Evolutionary conservation across 768 basidiomycete species (phyloP), one percentile per base, ranked within the genome.

Genomic region (Tremella fuciformis): DNA sequence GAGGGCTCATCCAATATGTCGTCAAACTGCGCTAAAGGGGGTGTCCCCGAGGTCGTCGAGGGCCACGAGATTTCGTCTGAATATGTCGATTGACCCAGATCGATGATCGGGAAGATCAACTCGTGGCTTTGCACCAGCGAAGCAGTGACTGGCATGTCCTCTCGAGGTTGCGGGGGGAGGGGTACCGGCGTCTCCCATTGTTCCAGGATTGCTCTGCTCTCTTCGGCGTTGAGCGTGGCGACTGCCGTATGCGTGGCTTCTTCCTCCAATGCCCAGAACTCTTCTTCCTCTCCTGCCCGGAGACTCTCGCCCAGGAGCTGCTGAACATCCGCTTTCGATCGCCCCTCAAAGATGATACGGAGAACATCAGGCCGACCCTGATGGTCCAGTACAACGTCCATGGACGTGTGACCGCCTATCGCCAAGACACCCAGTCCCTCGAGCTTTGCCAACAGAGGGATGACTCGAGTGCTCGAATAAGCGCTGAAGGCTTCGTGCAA

Each of bases 361-460:
- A 72, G 50, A 18, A 65, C 63, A 54, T 69, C 65, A n/a, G 65
- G 70, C 42, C 51, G 42, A 25, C 65, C 63, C 24, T 63, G 50
- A 7, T 13, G 13, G 55, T 72, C 64, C 2, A 44, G 38, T 2
- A 62, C 46, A 9, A 69, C 48, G 46, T 61, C 59, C 8, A 55
- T 39, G 29, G 40, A 18, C 3, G 53, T 46, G 48, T 57, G 21
- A 22, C 60, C 60, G 24, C 50, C 40, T 8, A 15, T 34, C 4
- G 55, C 60, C 40, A 72, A 34, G 6, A 72, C 53, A 15, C 70
- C 67, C 48, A 72, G 39, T 4, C 53, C 53, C 26, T 66, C 63
- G 3, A 72, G 55, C 51, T 68, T 69, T 9, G 53, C 57, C 8
- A 72, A 48, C 4, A 72, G 53, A 1, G 70, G 67, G 6, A 62